Evolutionary conservation across 306 rosid genomes (phyloP).

Genomic region (Luffa acutangula): DNA sequence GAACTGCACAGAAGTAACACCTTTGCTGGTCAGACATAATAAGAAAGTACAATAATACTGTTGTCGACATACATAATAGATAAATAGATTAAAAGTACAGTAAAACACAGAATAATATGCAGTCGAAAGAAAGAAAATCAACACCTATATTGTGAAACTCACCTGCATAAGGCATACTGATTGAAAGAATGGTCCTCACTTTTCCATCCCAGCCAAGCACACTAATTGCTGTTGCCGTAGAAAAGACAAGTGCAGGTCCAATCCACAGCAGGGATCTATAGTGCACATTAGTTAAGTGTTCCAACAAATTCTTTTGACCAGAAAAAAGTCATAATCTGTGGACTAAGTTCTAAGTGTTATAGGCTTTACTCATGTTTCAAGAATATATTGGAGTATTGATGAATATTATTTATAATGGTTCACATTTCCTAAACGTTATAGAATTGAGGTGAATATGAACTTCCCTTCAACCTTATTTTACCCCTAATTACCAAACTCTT

Average conservation of each 20-base stretch:
- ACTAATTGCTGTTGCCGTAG: slow-evolving; percentile 79
- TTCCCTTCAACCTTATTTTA: neutral
- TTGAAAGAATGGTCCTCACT: slow-evolving; percentile 82
- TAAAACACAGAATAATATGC: neutral
- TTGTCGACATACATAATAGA: neutral
- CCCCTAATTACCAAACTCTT: neutral
- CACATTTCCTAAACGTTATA: neutral
- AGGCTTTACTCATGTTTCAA: neutral
- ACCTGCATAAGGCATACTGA: slow-evolving; percentile 80
- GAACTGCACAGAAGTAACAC: slow-evolving; percentile 42
- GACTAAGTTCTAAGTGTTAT: neutral
- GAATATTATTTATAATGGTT: neutral
- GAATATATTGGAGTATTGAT: neutral
- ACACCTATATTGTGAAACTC: slow-evolving; percentile 18
- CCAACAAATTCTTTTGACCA: slow-evolving; percentile 14
- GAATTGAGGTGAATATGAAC: neutral
- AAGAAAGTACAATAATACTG: slow-evolving; percentile 3
- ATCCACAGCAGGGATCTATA: slow-evolving; percentile 94
- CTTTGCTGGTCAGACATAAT: slow-evolving; percentile 17
- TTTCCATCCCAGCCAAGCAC: slow-evolving; percentile 99
- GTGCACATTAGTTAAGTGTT: slow-evolving; percentile 58
- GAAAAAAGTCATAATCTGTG: neutral
- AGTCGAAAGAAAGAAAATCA: neutral
- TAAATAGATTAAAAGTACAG: neutral
- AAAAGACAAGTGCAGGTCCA: slow-evolving; percentile 95